Conservation (phyloP, 306 rosid genomes). For the Vachellia pachyceras region DNA sequence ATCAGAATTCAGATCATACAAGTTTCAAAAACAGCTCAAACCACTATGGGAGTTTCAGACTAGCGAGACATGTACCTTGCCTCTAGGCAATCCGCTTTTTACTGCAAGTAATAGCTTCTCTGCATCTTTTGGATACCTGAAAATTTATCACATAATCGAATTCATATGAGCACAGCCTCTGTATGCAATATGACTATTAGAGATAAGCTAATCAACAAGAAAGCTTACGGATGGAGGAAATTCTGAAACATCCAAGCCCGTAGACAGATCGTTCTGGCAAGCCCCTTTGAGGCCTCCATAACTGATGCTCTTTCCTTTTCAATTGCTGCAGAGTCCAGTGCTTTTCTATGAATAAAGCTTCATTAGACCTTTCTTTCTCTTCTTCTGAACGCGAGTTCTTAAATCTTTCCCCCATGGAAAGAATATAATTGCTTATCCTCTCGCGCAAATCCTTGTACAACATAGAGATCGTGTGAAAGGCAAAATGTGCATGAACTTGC, state of each 20-base stretch:
- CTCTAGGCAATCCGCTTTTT: conserved; percentile 91
- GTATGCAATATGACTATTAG: not conserved
- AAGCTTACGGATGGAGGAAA: conserved; percentile 93
- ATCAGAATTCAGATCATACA: not conserved
- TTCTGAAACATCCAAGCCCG: conserved; percentile 97
- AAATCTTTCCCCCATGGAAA: conserved; percentile 55
- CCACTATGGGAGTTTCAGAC: not conserved
- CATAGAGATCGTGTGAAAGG: conserved; percentile 61
- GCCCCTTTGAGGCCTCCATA: conserved; percentile 98
- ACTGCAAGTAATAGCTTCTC: conserved; percentile 94
- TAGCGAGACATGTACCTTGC: conserved; percentile 59
- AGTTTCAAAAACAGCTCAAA: not conserved
- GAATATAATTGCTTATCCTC: conserved; percentile 70
- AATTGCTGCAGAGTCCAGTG: conserved; percentile 89
- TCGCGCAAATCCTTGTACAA: conserved; percentile 76
- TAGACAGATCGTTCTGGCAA: conserved; percentile 92
- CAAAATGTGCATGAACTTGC: conserved; percentile 70
- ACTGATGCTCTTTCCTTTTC: conserved; percentile 73
- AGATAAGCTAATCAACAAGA: not conserved
- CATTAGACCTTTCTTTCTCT: conserved; percentile 55
- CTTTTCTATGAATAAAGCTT: conserved; percentile 69
- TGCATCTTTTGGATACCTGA: conserved; percentile 97
- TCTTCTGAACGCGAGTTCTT: conserved; percentile 51
- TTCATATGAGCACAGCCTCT: not conserved
- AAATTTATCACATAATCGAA: conserved; percentile 32